Evolutionary conservation across 1,284 basidiomycete genomes (phyloP).

Genomic region (Afroboletus lepidellus): DNA sequence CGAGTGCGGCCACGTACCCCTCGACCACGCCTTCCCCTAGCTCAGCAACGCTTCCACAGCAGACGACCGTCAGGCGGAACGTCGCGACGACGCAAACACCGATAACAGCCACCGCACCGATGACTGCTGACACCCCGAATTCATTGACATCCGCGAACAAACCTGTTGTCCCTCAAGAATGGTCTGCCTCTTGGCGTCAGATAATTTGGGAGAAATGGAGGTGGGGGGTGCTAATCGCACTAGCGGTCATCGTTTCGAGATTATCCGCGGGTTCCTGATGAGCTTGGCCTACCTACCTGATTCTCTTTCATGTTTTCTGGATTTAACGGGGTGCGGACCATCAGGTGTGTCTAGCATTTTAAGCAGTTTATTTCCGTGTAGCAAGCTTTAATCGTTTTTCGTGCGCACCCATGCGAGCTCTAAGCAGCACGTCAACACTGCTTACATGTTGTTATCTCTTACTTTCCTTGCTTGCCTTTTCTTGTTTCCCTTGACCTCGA

Average conservation of each 20-base stretch:
- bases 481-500: slow-evolving; percentile 8
- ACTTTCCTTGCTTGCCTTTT: slow-evolving; percentile 10
- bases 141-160: slow-evolving; percentile 33
- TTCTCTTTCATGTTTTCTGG: slow-evolving; percentile 18
- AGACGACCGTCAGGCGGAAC: slow-evolving; percentile 19
- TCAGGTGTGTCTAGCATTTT: slow-evolving; percentile 20
- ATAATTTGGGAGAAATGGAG: slow-evolving; percentile 81
- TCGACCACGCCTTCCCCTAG: slow-evolving; percentile 17
- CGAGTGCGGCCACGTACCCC: slow-evolving; percentile 16
- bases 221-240: slow-evolving; percentile 72
- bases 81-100: slow-evolving; percentile 6
- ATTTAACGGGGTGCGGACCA: slow-evolving; percentile 22
- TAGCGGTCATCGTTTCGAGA: slow-evolving; percentile 73
- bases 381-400: slow-evolving; percentile 9
- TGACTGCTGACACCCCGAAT: slow-evolving; percentile 16
- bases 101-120: slow-evolving; percentile 1
- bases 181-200: slow-evolving; percentile 57
- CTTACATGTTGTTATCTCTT: slow-evolving; percentile 9
- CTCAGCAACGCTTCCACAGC: slow-evolving; percentile 20
- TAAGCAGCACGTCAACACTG: slow-evolving; percentile 6
- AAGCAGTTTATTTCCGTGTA: slow-evolving; percentile 19
- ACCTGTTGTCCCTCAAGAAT: slow-evolving; percentile 38
- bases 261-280: slow-evolving; percentile 45
- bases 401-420: slow-evolving; percentile 7
- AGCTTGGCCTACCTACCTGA: not conserved